Base-by-base conservation (phyloP, 2,329 filamentous ascomycete species). In the Aschersonia sp. region DNA sequence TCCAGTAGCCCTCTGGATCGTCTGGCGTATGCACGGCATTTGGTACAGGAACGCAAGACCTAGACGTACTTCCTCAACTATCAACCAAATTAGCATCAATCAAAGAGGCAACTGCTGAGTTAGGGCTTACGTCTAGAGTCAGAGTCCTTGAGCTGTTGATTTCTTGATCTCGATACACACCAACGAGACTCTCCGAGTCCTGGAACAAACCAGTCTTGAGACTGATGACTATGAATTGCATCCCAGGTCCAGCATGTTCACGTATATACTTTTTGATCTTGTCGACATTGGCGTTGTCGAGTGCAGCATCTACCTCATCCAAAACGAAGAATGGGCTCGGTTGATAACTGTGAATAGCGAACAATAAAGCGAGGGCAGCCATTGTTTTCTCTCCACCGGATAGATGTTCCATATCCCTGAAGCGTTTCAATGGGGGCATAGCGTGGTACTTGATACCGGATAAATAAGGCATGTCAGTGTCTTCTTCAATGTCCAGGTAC, bases 301-400 rank as follows among this genome's bases (percentile, higher is more conserved):
- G 76, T 41, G 92, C 94, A 8, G 92, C 94, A 62, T 98, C 92
- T 11, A 98, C 90, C 68, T 98, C 92, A 62, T 98, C 92, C 6
- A 98, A 79, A 35, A 98, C 92, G 63, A 98, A 98, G 71, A 98
- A 98, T 0, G 94, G 92, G 51, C 80, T 87, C 0, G 92, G 90
- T 62, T 96, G 89, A 69, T 90, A 98, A 50, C 84, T 89, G 70
- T 98, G 92, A 49, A 98, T 89, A 29, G 92, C 92, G 62, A 98
- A 98, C 5, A 98, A 76, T 41, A 98, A 74, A n/a, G 92, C 92
- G 40, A 98, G 72, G 11, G 92, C 92, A 2, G 92, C 92, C 83
- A 98, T 98, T 0, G 92, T 98, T 73, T 98, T 98, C 68, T 98
- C 92, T 48, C 92, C 92, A 58, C 92, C 92, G 1, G 87, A 95